Base-by-base conservation (phyloP, 805 yeast species). In the Trichomonascus vanleenenianus region DNA sequence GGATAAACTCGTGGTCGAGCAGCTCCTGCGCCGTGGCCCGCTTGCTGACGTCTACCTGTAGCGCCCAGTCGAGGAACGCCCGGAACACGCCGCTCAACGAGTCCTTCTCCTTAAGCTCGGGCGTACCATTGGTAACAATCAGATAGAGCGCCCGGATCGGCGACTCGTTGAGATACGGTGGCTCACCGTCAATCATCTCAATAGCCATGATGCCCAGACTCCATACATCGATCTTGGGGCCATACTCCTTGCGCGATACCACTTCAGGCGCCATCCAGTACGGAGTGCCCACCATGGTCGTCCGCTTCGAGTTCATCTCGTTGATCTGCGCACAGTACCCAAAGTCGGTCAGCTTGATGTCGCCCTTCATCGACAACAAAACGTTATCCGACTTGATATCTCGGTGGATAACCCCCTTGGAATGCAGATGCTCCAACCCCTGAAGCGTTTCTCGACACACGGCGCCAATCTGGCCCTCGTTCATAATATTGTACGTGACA, bases 211-310 rank as follows among this genome's bases (percentile, higher is more conserved):
- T 93, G 54, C 99, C 98, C 51, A 93, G 68, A 6, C 96, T 87
- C 99, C 99, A 93, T 42, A 93, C 82, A 66, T 93, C 99, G 38
- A 93, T 96, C 62, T 93, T 89, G 40, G 95, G 93, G 31, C 95
- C 98, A 61, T 93, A 93, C 60, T 89, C 96, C 63, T 88, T 89
- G 56, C 94, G 79, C 15, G 89, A 79, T 22, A 93, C 96, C 44
- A 93, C 96, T 64, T 93, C 99, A 1, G 99, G 99, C 0, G 99
- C 99, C 99, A 93, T 93, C 99, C 99, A 93, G 63, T 93, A 93
- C 11, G 99, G 98, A 0, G 99, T 93, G 12, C 99, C 99, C 14
- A 93, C 98, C 95, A 93, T 87, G 3, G 99, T 93, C 2, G 96
- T 88, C 62, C 99, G 79, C 64, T 91, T 89, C 45, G 76, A 73